Percentiles rank a stretch among this genome's conserved stretches.
These are phyloP conservation scores for Dioscorea dumetorum DNA, from an alignment of 106 monocot species.

Conservation along the genomic window DNA sequence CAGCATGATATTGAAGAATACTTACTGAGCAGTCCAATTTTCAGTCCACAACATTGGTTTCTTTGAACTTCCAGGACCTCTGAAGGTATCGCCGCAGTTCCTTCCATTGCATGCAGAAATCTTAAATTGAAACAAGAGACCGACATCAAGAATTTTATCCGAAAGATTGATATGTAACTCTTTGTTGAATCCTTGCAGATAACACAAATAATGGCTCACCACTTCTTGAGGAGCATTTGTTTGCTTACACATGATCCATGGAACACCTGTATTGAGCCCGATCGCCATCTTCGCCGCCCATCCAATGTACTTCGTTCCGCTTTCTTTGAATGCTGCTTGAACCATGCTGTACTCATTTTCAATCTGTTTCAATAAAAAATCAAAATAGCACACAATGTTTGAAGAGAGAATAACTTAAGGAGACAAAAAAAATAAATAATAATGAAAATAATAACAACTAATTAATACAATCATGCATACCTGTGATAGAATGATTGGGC, in stretches of 20 bases:
- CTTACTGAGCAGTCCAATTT: conserved; percentile 99
- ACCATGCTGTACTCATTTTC: conserved; percentile 94
- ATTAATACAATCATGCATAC: conserved; percentile 13
- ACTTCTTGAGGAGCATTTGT: conserved; percentile 57
- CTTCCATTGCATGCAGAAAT: conserved; percentile 95
- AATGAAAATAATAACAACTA: not conserved
- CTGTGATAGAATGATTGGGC: conserved; percentile 74
- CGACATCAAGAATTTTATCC: not conserved
- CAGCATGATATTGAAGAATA: not conserved
- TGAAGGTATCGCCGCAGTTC: conserved; percentile 86
- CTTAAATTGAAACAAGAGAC: conserved; percentile 18
- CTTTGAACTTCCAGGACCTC: conserved; percentile 17
- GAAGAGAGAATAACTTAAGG: not conserved
- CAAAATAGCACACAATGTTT: not conserved
- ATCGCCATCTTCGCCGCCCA: conserved; percentile 74
- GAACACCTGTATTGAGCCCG: conserved; percentile 43
- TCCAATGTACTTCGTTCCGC: conserved; percentile 44
- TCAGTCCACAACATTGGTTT: conserved; percentile 89
- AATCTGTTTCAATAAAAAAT: conserved; percentile 27
- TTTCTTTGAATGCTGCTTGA: conserved; percentile 20
- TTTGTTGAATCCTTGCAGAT: not conserved
- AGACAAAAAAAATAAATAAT: not conserved
- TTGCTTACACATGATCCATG: conserved; percentile 99
- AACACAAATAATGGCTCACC: conserved; percentile 30
- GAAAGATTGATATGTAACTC: not conserved